phyloP scores from a whole-genome alignment of 495 filamentous ascomycete genomes.

The Cercophora newfieldiana region DNA sequence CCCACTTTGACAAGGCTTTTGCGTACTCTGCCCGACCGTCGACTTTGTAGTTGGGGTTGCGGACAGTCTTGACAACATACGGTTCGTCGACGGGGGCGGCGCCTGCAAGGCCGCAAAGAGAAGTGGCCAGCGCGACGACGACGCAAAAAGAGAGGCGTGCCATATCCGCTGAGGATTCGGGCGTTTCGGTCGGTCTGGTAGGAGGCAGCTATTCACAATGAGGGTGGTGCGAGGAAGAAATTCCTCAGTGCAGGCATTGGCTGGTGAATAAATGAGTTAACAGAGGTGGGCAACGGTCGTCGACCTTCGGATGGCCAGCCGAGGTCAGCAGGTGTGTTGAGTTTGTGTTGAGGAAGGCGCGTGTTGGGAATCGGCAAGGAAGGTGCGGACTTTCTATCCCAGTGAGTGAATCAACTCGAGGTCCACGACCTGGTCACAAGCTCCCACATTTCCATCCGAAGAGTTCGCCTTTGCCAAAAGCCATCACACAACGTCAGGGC shows the following conservation, averaged over 20 bases:
- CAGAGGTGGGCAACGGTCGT: background rate
- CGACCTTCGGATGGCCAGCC: background rate
- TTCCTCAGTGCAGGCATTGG: background rate
- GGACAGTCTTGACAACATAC: slow-evolving; percentile 18
- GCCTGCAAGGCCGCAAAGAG: background rate
- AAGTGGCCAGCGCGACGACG: background rate
- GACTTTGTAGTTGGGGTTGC: slow-evolving; percentile 21
- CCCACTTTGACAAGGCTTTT: slow-evolving; percentile 28
- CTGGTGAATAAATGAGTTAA: background rate
- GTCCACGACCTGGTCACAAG: background rate
- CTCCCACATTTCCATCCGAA: background rate
- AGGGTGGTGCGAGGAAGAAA: background rate
- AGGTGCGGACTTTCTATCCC: background rate
- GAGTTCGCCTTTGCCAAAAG: background rate
- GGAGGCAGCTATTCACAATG: background rate
- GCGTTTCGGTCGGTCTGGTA: background rate
- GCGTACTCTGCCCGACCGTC: slow-evolving; percentile 29
- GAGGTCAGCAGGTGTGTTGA: background rate
- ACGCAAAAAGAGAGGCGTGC: background rate
- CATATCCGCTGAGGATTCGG: background rate
- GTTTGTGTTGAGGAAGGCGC: background rate
- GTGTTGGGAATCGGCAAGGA: background rate
- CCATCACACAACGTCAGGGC: background rate
- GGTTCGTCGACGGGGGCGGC: background rate
- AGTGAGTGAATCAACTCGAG: background rate